Conservation (phyloP, 805 yeast species). For the Hanseniaspora taiwanica region DNA sequence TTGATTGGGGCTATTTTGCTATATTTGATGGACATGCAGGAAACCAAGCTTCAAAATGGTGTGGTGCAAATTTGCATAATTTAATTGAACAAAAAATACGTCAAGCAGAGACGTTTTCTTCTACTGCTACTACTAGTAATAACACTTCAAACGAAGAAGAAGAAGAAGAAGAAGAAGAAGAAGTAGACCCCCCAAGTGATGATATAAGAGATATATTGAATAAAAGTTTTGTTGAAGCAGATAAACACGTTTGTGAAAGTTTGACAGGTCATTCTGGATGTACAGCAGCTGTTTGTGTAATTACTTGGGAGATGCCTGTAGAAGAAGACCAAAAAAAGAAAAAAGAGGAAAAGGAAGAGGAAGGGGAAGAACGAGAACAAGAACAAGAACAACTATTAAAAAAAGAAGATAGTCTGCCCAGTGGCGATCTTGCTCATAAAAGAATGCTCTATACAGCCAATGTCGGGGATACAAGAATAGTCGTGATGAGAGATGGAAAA, state of each 20-base stretch:
- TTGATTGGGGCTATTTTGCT: conserved; percentile 93
- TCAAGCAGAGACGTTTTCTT: too few species aligned
- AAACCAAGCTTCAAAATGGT: conserved; percentile 82
- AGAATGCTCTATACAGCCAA: conserved; percentile 86
- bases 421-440: conserved; percentile 34
- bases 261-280: conserved; percentile 72
- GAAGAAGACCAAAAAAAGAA: too few species aligned
- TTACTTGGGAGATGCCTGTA: conserved; percentile 61
- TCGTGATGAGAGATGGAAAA: conserved; percentile 58
- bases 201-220: conserved; percentile 57
- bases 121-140: too few species aligned
- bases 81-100: conserved; percentile 48
- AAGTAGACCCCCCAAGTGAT: conserved; percentile 29
- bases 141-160: conserved; percentile 11
- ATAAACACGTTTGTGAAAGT: conserved; percentile 45
- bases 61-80: conserved; percentile 74
- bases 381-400: conserved; percentile 8
- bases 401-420: conserved; percentile 17
- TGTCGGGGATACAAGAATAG: conserved; percentile 86
- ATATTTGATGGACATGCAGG: conserved; percentile 98
- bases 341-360: conserved; percentile 10
- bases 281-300: conserved; percentile 88
- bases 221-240: conserved; percentile 64
- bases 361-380: conserved; percentile 11
- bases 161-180: conserved; percentile 11